Evolutionary conservation across 805 yeast genomes (phyloP).

Genomic region (Starmera pachycereana): DNA sequence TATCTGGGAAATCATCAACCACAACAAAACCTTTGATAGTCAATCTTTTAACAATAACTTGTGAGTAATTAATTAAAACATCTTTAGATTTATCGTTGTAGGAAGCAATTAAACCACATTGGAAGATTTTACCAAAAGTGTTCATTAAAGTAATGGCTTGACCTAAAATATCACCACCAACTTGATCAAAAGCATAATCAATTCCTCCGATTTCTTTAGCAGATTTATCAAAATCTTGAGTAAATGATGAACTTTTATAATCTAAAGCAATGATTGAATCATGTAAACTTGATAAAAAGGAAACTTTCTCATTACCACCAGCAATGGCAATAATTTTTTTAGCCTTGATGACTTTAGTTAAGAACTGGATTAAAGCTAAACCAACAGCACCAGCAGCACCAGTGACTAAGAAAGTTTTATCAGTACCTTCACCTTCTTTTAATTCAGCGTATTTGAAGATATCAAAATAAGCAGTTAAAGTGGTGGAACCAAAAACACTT

Average conservation of each 20-base stretch:
- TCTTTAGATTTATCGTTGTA: slow-evolving; percentile 34
- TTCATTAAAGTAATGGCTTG: slow-evolving; percentile 27
- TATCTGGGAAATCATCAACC: slow-evolving; percentile 29
- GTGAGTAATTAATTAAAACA: slow-evolving; percentile 29
- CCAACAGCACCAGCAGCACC: slow-evolving; percentile 79
- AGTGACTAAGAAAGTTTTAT: slow-evolving; percentile 39
- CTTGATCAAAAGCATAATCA: slow-evolving; percentile 50
- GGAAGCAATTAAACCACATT: slow-evolving; percentile 57
- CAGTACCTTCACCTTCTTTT: slow-evolving; percentile 24
- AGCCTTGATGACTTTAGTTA: slow-evolving; percentile 41
- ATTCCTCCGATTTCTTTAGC: slow-evolving; percentile 35
- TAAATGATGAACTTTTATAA: slow-evolving; percentile 35
- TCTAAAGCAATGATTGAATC: slow-evolving; percentile 42
- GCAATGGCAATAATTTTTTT: slow-evolving; percentile 50
- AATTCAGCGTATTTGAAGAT: slow-evolving; percentile 39
- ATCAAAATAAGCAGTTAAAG: slow-evolving; percentile 53
- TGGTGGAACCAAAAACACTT: slow-evolving; percentile 44
- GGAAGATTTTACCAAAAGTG: slow-evolving; percentile 34
- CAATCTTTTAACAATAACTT: slow-evolving; percentile 40
- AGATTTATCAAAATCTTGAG: slow-evolving; percentile 25
- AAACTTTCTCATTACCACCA: slow-evolving; percentile 46
- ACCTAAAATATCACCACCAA: slow-evolving; percentile 51
- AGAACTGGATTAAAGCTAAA: slow-evolving; percentile 44
- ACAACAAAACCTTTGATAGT: slow-evolving; percentile 44
- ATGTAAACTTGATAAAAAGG: slow-evolving; percentile 43